Evolutionary conservation across 2,329 filamentous ascomycete genomes (phyloP).

Genomic region (Bipolaris victoriae): DNA sequence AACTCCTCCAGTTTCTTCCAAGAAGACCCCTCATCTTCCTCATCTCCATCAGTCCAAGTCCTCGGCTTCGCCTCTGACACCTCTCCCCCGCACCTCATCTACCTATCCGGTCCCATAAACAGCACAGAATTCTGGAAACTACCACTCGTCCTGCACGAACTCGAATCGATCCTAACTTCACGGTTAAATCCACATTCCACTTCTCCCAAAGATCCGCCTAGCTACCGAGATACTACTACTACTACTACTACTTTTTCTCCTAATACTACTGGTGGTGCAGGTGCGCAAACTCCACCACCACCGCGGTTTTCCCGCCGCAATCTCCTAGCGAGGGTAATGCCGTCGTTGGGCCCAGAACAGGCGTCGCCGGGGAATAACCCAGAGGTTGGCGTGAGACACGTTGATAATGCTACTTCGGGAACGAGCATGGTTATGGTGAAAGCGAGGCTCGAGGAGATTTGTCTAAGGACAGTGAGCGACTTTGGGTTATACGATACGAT

Average conservation of each 20-base stretch:
- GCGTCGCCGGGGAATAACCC: constrained; percentile 25
- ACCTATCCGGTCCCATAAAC: constrained; percentile 50
- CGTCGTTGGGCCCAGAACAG: constrained; percentile 29
- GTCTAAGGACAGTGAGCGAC: constrained; percentile 42
- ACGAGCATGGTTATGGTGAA: constrained; percentile 35
- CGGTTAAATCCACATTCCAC: constrained; percentile 36
- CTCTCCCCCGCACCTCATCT: constrained; percentile 49
- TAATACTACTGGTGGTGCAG: background rate
- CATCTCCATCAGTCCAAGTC: constrained; percentile 31
- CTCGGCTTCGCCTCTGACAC: constrained; percentile 51
- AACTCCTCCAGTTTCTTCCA: constrained; percentile 30
- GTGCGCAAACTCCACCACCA: constrained; percentile 3
- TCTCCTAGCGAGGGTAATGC: constrained; percentile 34
- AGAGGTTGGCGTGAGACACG: constrained; percentile 26
- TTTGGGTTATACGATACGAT: constrained; percentile 48
- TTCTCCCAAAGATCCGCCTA: constrained; percentile 10
- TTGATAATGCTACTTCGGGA: background rate
- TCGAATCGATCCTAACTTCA: constrained; percentile 45
- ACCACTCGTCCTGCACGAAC: constrained; percentile 49
- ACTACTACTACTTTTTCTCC: too few relatives aligned
- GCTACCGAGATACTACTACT: too few relatives aligned
- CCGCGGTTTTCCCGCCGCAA: constrained; percentile 17
- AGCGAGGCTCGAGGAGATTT: constrained; percentile 42
- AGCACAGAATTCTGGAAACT: constrained; percentile 54
- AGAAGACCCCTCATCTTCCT: too few relatives aligned